phyloP scores from a whole-genome alignment of 2,329 filamentous ascomycete species.

The Cladosporium sp. region DNA sequence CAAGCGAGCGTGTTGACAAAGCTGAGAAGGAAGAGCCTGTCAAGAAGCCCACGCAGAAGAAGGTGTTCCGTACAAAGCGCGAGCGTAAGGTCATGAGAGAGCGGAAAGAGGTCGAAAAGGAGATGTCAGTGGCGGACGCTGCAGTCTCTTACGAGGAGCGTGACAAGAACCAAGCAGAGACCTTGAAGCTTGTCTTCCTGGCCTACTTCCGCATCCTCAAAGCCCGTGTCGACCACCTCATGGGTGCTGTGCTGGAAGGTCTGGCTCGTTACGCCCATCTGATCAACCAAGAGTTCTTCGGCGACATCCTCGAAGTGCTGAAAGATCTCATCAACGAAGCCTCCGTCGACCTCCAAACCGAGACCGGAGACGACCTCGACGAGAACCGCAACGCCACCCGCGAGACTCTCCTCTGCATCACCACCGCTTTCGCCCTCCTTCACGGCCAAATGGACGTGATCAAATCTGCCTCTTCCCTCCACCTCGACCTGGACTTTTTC shows the following conservation, averaged over 20 bases:
- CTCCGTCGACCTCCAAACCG: constrained; percentile 42
- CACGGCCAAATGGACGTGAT: constrained; percentile 82
- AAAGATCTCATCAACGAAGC: constrained; percentile 86
- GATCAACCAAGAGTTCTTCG: constrained; percentile 99
- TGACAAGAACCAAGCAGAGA: constrained; percentile 92
- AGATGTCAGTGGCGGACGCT: constrained; percentile 89
- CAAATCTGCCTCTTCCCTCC: constrained; percentile 74
- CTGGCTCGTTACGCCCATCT: constrained; percentile 90
- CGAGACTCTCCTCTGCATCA: constrained; percentile 87
- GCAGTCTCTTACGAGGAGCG: constrained; percentile 87
- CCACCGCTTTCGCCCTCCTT: constrained; percentile 93
- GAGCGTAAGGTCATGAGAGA: constrained; percentile 80
- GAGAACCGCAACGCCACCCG: constrained; percentile 68
- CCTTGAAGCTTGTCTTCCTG: constrained; percentile 90
- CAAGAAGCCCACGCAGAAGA: constrained; percentile 67
- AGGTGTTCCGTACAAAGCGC: constrained; percentile 84
- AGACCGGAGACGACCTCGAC: constrained; percentile 41
- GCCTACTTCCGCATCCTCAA: constrained; percentile 95
- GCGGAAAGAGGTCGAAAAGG: constrained; percentile 82
- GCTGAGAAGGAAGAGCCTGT: constrained; percentile 39
- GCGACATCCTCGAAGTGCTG: constrained; percentile 87
- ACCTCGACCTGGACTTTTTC: constrained; percentile 93
- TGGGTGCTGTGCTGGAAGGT: constrained; percentile 96
- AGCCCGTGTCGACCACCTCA: constrained; percentile 71
- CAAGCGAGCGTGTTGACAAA: constrained; percentile 69